Conservation (phyloP, 495 filamentous ascomycete genomes). For the Penicillium waksmanii region DNA sequence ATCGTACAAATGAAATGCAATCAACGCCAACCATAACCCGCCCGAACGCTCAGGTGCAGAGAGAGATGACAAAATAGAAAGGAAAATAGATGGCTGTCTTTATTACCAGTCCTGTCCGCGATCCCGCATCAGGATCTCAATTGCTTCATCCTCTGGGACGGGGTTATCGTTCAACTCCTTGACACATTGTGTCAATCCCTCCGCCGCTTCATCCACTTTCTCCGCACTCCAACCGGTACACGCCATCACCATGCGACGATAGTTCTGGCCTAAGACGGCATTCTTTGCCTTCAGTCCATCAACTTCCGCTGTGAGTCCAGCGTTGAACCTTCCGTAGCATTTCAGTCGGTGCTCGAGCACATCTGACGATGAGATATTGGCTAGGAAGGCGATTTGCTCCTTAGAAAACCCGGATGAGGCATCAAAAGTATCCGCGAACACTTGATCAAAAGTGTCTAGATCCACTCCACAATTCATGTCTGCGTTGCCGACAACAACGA, state of each 20-base stretch:
- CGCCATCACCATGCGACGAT: constrained; percentile 54
- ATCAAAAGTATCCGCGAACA: constrained; percentile 44
- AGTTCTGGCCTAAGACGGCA: constrained; percentile 49
- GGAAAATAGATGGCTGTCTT: constrained; percentile 1
- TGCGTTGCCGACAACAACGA: constrained; percentile 54
- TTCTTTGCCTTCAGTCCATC: constrained; percentile 48
- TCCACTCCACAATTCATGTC: constrained; percentile 56
- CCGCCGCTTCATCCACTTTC: constrained; percentile 51
- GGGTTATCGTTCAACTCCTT: constrained; percentile 54
- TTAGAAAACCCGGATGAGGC: constrained; percentile 42
- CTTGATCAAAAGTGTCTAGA: constrained; percentile 34
- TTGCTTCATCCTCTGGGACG: constrained; percentile 51
- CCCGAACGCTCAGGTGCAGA: constrained; percentile 23
- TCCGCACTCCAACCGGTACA: constrained; percentile 51
- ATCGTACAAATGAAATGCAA: constrained; percentile 25
- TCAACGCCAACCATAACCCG: constrained; percentile 25
- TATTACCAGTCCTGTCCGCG: constrained; percentile 53
- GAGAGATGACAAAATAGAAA: constrained; percentile 6
- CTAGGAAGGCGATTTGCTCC: constrained; percentile 40
- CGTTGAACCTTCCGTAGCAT: constrained; percentile 42
- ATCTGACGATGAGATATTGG: constrained; percentile 33
- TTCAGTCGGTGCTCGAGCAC: constrained; percentile 33
- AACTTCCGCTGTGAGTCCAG: constrained; percentile 41
- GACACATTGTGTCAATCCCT: constrained; percentile 50
- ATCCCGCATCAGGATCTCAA: constrained; percentile 53